Conservation (phyloP, 1,139 yeast species). For the Schwanniomyces etchellsii region DNA sequence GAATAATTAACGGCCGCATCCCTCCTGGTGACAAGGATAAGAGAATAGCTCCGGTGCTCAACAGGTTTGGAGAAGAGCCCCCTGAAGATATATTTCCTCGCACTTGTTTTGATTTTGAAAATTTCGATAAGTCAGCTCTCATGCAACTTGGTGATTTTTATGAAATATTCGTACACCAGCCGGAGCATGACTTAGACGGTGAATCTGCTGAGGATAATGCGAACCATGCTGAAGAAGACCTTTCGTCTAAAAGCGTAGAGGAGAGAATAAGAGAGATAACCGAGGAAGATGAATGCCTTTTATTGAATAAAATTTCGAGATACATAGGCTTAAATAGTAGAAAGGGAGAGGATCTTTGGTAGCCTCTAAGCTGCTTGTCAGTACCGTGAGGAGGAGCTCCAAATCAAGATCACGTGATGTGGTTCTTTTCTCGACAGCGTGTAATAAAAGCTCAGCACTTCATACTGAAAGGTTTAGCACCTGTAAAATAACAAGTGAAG, state of each 20-base stretch:
- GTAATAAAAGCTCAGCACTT: no score
- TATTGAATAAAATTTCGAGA: conserved; percentile 61
- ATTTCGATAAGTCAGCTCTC: conserved; percentile 37
- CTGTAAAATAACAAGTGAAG: no score
- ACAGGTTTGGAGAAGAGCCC: conserved; percentile 72
- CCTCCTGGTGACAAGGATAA: conserved; percentile 8
- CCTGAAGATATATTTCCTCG: conserved; percentile 50
- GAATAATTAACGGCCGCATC: conserved; percentile 44
- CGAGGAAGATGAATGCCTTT: conserved; percentile 35
- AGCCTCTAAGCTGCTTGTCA: no score
- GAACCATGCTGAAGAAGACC: conserved; percentile 17
- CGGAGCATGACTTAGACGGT: conserved; percentile 45
- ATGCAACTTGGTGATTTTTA: conserved; percentile 62
- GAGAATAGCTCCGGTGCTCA: conserved; percentile 33
- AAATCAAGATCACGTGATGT: no score
- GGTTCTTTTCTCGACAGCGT: no score
- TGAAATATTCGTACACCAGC: conserved; percentile 54
- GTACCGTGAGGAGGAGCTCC: no score
- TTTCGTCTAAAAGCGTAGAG: conserved; percentile 28
- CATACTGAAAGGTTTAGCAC: no score
- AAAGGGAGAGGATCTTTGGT: conserved; percentile 50
- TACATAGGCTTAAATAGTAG: conserved; percentile 59
- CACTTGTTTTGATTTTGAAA: conserved; percentile 49
- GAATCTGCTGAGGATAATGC: conserved; percentile 33
- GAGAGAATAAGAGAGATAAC: conserved; percentile 26